Evolutionary conservation across 73 alveolate species (phyloP).

Genomic region (Paramecium caudatum): DNA sequence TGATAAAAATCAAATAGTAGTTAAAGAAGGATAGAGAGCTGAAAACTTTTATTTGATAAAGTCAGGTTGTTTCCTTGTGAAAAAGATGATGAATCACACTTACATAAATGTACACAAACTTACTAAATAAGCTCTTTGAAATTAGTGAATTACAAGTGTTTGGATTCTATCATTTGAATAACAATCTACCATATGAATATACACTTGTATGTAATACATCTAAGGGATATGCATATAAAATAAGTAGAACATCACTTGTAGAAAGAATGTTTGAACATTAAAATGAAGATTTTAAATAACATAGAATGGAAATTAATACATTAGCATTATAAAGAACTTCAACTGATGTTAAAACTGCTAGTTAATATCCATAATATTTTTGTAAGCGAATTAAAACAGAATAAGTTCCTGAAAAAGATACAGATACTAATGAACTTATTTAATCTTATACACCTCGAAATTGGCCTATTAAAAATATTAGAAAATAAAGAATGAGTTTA

Average conservation of each 20-base stretch:
- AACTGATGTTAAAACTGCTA: not conserved
- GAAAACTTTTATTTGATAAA: not conserved
- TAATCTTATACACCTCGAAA: not conserved
- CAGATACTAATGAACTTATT: not conserved
- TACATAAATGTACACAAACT: not conserved
- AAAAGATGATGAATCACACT: constrained; percentile 1
- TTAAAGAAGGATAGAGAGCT: constrained; percentile 53
- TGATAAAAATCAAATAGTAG: constrained; percentile 6
- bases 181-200: not conserved
- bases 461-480: not conserved
- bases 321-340: not conserved
- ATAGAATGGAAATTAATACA: not conserved
- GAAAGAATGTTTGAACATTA: constrained; percentile 33
- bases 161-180: constrained; percentile 21
- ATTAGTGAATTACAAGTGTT: not conserved
- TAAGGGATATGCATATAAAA: not conserved
- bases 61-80: constrained; percentile 28
- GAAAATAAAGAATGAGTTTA: constrained; percentile 15
- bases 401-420: not conserved
- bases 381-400: not conserved
- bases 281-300: not conserved
- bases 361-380: not conserved
- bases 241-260: constrained; percentile 9
- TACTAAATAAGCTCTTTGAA: constrained; percentile 14
- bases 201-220: constrained; percentile 38